These are phyloP conservation scores for Cyberlindnera amylophila DNA, from an alignment of 805 yeast genomes.

Conservation along the genomic window DNA sequence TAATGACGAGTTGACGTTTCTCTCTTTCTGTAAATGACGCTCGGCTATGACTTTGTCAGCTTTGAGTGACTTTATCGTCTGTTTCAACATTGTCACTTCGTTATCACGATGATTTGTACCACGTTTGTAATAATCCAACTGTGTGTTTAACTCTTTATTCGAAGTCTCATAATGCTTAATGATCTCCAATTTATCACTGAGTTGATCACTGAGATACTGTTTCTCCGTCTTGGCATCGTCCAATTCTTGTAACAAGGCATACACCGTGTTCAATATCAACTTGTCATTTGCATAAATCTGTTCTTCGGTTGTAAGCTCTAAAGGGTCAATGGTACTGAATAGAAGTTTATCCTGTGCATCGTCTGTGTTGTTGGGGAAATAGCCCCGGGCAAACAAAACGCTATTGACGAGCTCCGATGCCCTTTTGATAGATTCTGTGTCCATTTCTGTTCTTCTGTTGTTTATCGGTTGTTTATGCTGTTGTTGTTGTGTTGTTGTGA, in stretches of 20 bases:
- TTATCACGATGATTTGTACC: neutral
- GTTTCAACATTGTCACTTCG: slow-evolving; percentile 3
- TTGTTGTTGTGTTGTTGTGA: neutral
- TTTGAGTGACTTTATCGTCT: slow-evolving; percentile 1
- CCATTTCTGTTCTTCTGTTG: slow-evolving; percentile 2
- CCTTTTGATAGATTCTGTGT: slow-evolving; percentile 10
- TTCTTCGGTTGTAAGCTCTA: slow-evolving; percentile 1
- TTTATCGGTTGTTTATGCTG: neutral
- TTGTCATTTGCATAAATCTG: slow-evolving; percentile 7
- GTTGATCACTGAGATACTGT: slow-evolving; percentile 7
- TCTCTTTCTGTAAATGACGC: slow-evolving; percentile 10
- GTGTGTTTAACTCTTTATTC: slow-evolving; percentile 5
- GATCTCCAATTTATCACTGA: slow-evolving; percentile 13
- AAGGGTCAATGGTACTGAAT: slow-evolving; percentile 4
- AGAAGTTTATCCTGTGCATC: slow-evolving; percentile 4
- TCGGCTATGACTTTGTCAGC: slow-evolving; percentile 1
- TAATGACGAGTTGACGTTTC: slow-evolving; percentile 12
- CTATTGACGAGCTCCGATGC: slow-evolving; percentile 18
- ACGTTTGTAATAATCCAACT: neutral
- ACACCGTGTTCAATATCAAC: slow-evolving; percentile 15
- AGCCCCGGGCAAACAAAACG: slow-evolving; percentile 16
- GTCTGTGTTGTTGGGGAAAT: slow-evolving; percentile 1
- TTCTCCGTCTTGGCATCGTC: slow-evolving; percentile 13
- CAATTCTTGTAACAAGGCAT: slow-evolving; percentile 15
- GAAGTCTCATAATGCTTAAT: slow-evolving; percentile 12